Evolutionary conservation across 768 basidiomycete genomes (phyloP), one percentile per base, ranked within the genome.

Genomic region (Kondoa subrosea): DNA sequence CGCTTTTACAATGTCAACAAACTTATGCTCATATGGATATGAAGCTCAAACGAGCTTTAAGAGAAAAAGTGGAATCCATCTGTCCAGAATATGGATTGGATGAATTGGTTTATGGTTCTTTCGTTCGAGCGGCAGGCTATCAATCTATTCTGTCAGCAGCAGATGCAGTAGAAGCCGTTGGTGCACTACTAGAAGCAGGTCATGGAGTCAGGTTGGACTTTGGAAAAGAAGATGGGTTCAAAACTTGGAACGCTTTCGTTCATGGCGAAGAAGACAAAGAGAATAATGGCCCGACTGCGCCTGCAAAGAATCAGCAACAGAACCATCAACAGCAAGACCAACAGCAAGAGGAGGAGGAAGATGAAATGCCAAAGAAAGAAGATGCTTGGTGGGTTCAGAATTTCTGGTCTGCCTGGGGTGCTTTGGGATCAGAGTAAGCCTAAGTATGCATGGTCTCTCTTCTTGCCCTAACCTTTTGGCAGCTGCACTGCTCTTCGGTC

Each of bases 331-430:
- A 16, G 68, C 58, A 31, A 66, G 62, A 69, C 63, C 30, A 59
- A 67, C 72, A 74, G 57, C 50, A 64, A 27, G 73, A 73, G 63
- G 72, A 75, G 62, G 74, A 69, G 66, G 75, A 74, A 56, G 74
- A 72, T 66, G 50, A 32, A 4, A 64, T 25, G 60, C 33, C 73
- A 66, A 72, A 70, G 67, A 79, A 80, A 72, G 83, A 84, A 69
- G 80, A 85, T 34, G 80, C 83, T 65, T 91, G 88, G 87, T 88
- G 89, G 86, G 82, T 87, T 59, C 82, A 81, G 76, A 97, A 96
- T 77, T 99, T 97, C 74, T 99, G 95, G 95, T 82, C 83, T 12
- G 90, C 91, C 1, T 96, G 87, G 76, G 93, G 96, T 75, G 87
- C 93, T 2, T 83, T 95, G 66, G 80, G 76, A 14, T 77, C 82